Base-by-base conservation (phyloP, 2,329 filamentous ascomycete genomes). In the Stylonectria norvegica region DNA sequence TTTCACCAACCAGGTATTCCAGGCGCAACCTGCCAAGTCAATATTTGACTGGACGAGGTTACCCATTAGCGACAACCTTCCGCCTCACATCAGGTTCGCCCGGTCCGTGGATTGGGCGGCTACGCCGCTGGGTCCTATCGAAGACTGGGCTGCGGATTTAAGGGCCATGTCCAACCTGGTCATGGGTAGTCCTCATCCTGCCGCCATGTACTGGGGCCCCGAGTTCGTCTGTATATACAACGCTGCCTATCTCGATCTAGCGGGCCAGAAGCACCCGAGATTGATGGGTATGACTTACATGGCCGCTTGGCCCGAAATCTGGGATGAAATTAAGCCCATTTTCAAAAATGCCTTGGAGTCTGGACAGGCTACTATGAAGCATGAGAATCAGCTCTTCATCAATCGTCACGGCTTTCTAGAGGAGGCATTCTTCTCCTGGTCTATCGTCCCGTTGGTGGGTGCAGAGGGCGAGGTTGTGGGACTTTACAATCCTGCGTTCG, bases 41-140 rank as follows among this genome's bases (percentile, higher is more conserved):
- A 85, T 80, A 20, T 91, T 90, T 57, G 88, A 94, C 62, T 93
- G 88, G 88, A 93, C 87, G 4, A 75, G 80, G 38, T 71, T 91
- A 34, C 78, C 83, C 2, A 36, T 83, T 10, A 77, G 77, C 4
- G 68, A 80, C 11, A 74, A 73, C 18, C 70, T 90, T 28, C 83
- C 85, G 2, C 66, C 72, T 7, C 87, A 93, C 57, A 84, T 91
- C 33, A 78, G 75, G 38, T 86, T 91, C 51, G 83, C 83, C 14
- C 78, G 85, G 25, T 80, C 77, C 27, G 62, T 83, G 23, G 82
- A 90, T 59, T 94, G 87, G 88, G 76, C 76, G 2, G 69, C 75
- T 0, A 93, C 87, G 1, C 69, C 81, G 4, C 69, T 93, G 2
- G 87, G 88, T 0, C 84, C 86, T 0, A 88, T 93, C 15, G 83